A percentile compares a stretch with the other conserved stretches of the same genome.
Evolutionary conservation across 1,284 basidiomycete species (phyloP).

Genomic region (Ganoderma boninense): DNA sequence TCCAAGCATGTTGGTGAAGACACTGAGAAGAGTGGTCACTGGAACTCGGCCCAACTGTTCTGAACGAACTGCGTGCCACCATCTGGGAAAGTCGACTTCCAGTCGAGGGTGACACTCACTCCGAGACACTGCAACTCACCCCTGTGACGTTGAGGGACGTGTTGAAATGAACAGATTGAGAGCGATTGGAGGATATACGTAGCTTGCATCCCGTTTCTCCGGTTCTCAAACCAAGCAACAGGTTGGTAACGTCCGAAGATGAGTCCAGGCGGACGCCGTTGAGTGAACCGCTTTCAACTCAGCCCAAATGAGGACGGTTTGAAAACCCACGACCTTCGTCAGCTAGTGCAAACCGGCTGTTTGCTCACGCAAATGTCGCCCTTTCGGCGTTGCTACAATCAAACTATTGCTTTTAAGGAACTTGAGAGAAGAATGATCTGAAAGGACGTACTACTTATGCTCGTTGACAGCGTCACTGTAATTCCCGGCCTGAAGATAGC

Average conservation of each 20-base stretch:
- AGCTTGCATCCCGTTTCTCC: neutral
- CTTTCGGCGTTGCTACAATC: too few relatives aligned
- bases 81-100: neutral
- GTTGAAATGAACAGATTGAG: neutral
- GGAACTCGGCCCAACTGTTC: neutral
- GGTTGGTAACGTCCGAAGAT: neutral
- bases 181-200: neutral
- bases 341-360: too few relatives aligned
- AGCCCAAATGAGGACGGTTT: neutral
- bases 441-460: neutral
- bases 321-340: neutral
- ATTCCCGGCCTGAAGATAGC: too few relatives aligned
- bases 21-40: neutral
- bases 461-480: neutral
- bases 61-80: neutral
- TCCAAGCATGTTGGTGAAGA: neutral
- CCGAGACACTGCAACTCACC: neutral
- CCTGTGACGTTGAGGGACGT: conserved; percentile 2
- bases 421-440: too few relatives aligned
- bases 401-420: too few relatives aligned
- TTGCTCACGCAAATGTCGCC: too few relatives aligned
- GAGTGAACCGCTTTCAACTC: neutral
- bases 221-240: neutral
- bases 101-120: neutral
- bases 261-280: neutral